phyloP scores from a whole-genome alignment of 768 basidiomycete species.

The Atractiella rhizophila region DNA sequence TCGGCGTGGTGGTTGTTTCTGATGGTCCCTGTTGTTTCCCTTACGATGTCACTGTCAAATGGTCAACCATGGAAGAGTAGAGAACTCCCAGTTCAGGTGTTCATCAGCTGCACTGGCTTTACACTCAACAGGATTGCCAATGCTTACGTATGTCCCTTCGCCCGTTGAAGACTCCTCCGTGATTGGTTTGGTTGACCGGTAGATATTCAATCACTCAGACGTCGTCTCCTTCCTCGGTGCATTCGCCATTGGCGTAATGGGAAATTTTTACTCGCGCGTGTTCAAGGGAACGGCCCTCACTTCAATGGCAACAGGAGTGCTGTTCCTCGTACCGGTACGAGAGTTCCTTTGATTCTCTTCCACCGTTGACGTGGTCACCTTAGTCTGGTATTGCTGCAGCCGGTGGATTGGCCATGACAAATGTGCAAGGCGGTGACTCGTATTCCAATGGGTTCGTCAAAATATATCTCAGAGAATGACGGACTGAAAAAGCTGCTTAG shows the following conservation, averaged over 20 bases:
- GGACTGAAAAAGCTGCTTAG: not conserved
- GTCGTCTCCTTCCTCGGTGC: slow-evolving; percentile 16
- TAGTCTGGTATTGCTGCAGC: slow-evolving; percentile 11
- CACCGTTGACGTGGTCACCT: too few relatives aligned
- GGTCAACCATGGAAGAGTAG: slow-evolving; percentile 19
- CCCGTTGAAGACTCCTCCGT: not conserved
- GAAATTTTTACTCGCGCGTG: slow-evolving; percentile 16
- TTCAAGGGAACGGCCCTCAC: slow-evolving; percentile 2
- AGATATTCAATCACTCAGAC: slow-evolving; percentile 16
- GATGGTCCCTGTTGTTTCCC: slow-evolving; percentile 22
- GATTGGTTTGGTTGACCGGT: not conserved
- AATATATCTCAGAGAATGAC: not conserved
- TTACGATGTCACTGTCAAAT: slow-evolving; percentile 19
- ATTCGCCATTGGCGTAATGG: slow-evolving; percentile 15
- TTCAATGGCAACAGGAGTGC: slow-evolving; percentile 12
- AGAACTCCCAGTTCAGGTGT: slow-evolving; percentile 22
- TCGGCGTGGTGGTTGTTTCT: slow-evolving; percentile 18
- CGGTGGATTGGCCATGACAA: slow-evolving; percentile 12
- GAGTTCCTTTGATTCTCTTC: too few relatives aligned
- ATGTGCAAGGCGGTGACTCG: slow-evolving; percentile 5
- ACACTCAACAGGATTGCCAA: slow-evolving; percentile 17
- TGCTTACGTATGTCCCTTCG: not conserved
- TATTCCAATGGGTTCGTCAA: slow-evolving; percentile 10
- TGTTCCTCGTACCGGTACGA: slow-evolving; percentile 12
- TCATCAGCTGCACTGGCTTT: slow-evolving; percentile 23